These are phyloP conservation scores for Pleodorina starrii DNA, from an alignment of 139 green algal genomes.

Conservation along the genomic window DNA sequence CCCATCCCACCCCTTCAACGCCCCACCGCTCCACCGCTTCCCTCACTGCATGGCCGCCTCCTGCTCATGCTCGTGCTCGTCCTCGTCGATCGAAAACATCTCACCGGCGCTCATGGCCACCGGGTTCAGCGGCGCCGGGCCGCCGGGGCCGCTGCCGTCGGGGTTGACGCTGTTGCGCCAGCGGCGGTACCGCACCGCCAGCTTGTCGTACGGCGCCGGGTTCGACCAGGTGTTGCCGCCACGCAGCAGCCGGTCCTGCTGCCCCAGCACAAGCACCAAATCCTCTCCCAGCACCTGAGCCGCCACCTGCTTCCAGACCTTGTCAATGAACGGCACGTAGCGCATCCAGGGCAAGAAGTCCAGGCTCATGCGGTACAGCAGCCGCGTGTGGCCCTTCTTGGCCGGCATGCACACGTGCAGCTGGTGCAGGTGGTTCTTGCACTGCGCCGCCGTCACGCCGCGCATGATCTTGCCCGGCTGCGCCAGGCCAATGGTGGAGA, in stretches of 20 bases:
- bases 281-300: constrained; percentile 95
- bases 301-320: constrained; percentile 84
- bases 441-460: constrained; percentile 79
- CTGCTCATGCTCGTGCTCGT: constrained; percentile 1
- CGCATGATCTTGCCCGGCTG: constrained; percentile 92
- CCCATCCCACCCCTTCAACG: too few species aligned
- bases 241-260: constrained; percentile 94
- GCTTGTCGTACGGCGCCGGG: constrained; percentile 98
- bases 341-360: constrained; percentile 94
- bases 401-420: constrained; percentile 97
- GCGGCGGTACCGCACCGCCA: constrained; percentile 95
- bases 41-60: neutral
- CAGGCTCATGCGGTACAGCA: constrained; percentile 98
- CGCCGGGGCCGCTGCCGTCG: neutral
- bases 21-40: too few species aligned
- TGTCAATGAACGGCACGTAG: constrained; percentile 90
- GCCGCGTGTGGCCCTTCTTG: constrained; percentile 86
- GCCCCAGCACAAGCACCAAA: constrained; percentile 93
- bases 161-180: constrained; percentile 85
- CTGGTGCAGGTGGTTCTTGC: constrained; percentile 96
- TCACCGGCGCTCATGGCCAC: constrained; percentile 49
- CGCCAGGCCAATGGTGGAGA: constrained; percentile 92
- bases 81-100: constrained; percentile 55
- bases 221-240: constrained; percentile 93
- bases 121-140: neutral